Evolutionary conservation across 2,329 filamentous ascomycete genomes (phyloP).

Genomic region (Fusarium sp.): DNA sequence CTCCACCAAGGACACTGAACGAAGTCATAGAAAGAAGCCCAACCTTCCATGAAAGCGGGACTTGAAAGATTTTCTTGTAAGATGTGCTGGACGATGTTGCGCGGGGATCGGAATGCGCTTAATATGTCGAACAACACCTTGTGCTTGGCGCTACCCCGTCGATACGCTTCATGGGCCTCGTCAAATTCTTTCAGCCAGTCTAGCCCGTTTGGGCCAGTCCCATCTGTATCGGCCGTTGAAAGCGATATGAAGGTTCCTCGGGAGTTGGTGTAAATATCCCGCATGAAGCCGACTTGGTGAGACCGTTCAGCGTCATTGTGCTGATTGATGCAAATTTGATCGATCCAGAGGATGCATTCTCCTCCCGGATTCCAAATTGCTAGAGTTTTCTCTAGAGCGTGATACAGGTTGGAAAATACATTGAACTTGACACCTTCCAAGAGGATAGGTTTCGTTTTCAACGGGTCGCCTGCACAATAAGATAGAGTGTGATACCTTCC

Average conservation of each 20-base stretch:
- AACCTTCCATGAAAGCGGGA: not conserved
- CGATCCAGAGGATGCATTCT: not conserved
- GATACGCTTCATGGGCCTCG: not conserved
- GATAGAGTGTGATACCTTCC: not conserved
- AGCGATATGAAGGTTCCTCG: not conserved
- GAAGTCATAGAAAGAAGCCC: not conserved
- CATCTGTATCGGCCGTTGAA: not conserved
- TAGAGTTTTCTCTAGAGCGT: not conserved
- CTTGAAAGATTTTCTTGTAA: not conserved
- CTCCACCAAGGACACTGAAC: not conserved
- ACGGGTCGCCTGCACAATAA: not conserved
- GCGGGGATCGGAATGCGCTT: too few relatives aligned
- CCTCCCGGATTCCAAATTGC: not conserved
- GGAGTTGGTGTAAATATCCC: not conserved
- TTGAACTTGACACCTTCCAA: not conserved
- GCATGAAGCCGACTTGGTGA: not conserved
- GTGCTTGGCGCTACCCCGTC: too few relatives aligned
- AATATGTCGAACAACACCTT: too few relatives aligned
- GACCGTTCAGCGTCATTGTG: not conserved
- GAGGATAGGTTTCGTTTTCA: not conserved
- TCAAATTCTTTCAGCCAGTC: not conserved
- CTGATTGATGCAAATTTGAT: not conserved
- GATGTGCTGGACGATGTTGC: too few relatives aligned
- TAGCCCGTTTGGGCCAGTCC: not conserved
- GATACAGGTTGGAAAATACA: not conserved